Conservation (phyloP, 1,139 yeast genomes). For the Diutina rugosa region DNA sequence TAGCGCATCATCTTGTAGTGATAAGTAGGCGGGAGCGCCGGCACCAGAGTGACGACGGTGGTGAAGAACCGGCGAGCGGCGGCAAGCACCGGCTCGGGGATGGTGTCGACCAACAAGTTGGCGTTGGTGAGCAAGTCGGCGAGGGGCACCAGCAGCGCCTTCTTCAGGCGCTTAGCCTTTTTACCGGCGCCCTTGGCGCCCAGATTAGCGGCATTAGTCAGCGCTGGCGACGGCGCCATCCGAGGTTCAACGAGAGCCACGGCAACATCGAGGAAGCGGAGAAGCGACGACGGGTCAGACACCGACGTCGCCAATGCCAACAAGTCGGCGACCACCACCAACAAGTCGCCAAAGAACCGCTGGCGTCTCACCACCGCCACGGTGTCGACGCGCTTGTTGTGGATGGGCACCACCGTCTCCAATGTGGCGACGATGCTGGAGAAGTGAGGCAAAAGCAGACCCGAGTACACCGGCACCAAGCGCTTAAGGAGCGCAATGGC, state of each 20-base stretch:
- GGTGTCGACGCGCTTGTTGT: not conserved
- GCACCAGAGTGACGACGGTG: not conserved
- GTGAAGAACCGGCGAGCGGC: not conserved
- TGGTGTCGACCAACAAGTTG: not conserved
- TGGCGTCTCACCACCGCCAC: not conserved
- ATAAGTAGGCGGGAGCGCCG: not conserved
- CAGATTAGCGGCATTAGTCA: not conserved
- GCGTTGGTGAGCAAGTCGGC: not conserved
- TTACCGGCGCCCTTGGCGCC: not conserved
- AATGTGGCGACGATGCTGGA: not conserved
- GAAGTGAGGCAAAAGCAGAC: not conserved
- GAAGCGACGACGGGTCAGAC: not conserved
- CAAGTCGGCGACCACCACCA: not conserved
- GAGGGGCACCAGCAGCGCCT: not conserved
- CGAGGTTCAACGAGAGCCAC: not conserved
- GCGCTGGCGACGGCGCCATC: not conserved
- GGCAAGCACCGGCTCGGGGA: not conserved
- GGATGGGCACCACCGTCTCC: not conserved
- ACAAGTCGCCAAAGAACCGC: not conserved
- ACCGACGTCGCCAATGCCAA: not conserved
- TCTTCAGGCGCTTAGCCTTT: not conserved
- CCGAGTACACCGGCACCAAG: not conserved
- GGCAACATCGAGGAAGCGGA: not conserved
- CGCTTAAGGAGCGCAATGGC: not conserved
- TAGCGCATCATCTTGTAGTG: conserved; percentile 2